Conservation (phyloP, 1,139 yeast species). For the Saccharomyces uvarum region DNA sequence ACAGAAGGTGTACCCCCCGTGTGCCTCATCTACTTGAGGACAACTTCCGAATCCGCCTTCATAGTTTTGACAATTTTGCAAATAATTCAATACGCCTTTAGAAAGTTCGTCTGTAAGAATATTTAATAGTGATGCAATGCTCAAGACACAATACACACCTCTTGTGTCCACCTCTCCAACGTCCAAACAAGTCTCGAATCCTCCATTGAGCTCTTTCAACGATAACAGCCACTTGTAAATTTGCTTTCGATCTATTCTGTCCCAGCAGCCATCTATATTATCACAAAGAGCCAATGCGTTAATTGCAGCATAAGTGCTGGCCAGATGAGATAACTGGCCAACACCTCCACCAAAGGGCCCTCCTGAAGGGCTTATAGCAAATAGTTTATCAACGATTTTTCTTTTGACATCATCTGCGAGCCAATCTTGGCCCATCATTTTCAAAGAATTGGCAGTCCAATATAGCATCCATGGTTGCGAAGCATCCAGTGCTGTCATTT, state of each 20-base stretch:
- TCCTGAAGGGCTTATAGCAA: slow-evolving; percentile 35
- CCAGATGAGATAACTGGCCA: slow-evolving; percentile 76
- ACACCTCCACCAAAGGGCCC: slow-evolving; percentile 79
- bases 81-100: slow-evolving; percentile 50
- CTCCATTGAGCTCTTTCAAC: slow-evolving; percentile 63
- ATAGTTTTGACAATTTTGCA: slow-evolving; percentile 71
- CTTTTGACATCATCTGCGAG: slow-evolving; percentile 20
- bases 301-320: slow-evolving; percentile 76
- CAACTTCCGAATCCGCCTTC: slow-evolving; percentile 93
- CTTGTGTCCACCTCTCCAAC: slow-evolving; percentile 81
- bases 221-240: slow-evolving; percentile 58
- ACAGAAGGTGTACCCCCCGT: slow-evolving; percentile 94
- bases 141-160: slow-evolving; percentile 78
- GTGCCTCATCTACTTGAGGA: slow-evolving; percentile 75
- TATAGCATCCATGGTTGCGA: slow-evolving; percentile 86
- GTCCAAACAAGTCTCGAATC: slow-evolving; percentile 30
- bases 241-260: slow-evolving; percentile 37
- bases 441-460: slow-evolving; percentile 65
- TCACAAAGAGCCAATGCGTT: slow-evolving; percentile 52
- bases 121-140: slow-evolving; percentile 61
- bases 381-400: slow-evolving; percentile 20
- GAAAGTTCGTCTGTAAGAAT: slow-evolving; percentile 57
- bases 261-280: slow-evolving; percentile 39
- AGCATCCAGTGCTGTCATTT: slow-evolving; percentile 57
- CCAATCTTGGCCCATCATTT: slow-evolving; percentile 34